Percentiles rank a stretch among this genome's conserved stretches.
These are phyloP conservation scores for Vigna hirtella DNA, from an alignment of 306 rosid species.

Conservation along the genomic window DNA sequence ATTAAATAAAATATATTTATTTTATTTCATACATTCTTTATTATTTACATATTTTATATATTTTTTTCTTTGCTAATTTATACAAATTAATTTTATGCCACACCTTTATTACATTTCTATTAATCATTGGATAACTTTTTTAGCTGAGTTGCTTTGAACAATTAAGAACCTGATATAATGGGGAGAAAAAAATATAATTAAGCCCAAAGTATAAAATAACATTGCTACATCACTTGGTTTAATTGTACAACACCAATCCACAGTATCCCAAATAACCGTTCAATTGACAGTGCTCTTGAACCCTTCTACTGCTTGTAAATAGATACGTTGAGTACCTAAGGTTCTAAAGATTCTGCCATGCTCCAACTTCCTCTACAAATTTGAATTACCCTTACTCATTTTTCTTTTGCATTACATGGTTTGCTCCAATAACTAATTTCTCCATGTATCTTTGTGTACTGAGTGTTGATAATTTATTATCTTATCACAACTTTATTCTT, in stretches of 20 bases:
- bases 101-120: not conserved
- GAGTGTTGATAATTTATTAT: slow-evolving; percentile 31
- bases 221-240: not conserved
- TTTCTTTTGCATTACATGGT: slow-evolving; percentile 32
- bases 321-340: slow-evolving; percentile 4
- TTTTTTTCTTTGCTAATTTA: not conserved
- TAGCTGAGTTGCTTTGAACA: not conserved
- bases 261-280: slow-evolving; percentile 4
- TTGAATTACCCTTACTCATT: slow-evolving; percentile 1
- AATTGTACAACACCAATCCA: slow-evolving; percentile 24
- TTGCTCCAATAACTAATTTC: slow-evolving; percentile 14
- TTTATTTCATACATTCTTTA: not conserved
- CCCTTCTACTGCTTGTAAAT: slow-evolving; percentile 1
- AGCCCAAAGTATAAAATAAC: slow-evolving; percentile 1
- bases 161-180: not conserved
- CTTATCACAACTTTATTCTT: slow-evolving; percentile 37
- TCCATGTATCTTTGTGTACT: not conserved
- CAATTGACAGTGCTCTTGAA: slow-evolving; percentile 26
- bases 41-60: not conserved
- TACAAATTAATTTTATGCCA: not conserved
- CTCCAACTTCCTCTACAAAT: slow-evolving; percentile 9
- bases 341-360: slow-evolving; percentile 8
- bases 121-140: not conserved
- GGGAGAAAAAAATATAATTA: not conserved
- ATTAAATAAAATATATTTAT: not conserved